Evolutionary conservation across 805 yeast species (phyloP).

Genomic region (Torulaspora delbrueckii): DNA sequence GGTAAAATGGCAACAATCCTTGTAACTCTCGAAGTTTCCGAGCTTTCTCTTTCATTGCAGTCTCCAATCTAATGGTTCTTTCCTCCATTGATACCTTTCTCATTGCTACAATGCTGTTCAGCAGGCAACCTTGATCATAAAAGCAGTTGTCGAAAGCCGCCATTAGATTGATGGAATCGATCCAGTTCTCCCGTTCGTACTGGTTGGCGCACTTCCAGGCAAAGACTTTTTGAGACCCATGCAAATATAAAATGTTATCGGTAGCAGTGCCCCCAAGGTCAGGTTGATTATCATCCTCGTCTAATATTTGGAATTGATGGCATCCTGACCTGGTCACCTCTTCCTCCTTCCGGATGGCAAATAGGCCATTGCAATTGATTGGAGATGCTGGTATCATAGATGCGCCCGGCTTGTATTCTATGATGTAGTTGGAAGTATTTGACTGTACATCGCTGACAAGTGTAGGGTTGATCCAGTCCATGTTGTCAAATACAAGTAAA

Average conservation of each 20-base stretch:
- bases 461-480: slow-evolving; percentile 31
- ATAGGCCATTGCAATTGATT: slow-evolving; percentile 18
- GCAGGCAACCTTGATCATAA: slow-evolving; percentile 24
- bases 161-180: slow-evolving; percentile 38
- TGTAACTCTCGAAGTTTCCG: slow-evolving; percentile 38
- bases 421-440: slow-evolving; percentile 29
- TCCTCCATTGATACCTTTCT: slow-evolving; percentile 30
- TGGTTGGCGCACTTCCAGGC: slow-evolving; percentile 40
- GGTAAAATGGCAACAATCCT: slow-evolving; percentile 37
- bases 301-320: slow-evolving; percentile 3
- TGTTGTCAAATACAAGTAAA: slow-evolving; percentile 39
- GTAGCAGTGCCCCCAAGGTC: slow-evolving; percentile 23
- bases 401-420: slow-evolving; percentile 29
- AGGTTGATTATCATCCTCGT: slow-evolving; percentile 11
- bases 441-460: slow-evolving; percentile 21
- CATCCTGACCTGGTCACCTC: slow-evolving; percentile 5
- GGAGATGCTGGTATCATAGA: slow-evolving; percentile 15
- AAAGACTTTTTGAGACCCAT: slow-evolving; percentile 39
- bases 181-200: slow-evolving; percentile 57
- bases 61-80: slow-evolving; percentile 35
- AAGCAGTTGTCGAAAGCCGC: slow-evolving; percentile 27
- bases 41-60: slow-evolving; percentile 34
- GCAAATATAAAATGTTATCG: slow-evolving; percentile 39
- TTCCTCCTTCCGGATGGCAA: slow-evolving; percentile 15
- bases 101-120: slow-evolving; percentile 29